Evolutionary conservation across 495 filamentous ascomycete species (phyloP).

Genomic region (Bacidia gigantensis): DNA sequence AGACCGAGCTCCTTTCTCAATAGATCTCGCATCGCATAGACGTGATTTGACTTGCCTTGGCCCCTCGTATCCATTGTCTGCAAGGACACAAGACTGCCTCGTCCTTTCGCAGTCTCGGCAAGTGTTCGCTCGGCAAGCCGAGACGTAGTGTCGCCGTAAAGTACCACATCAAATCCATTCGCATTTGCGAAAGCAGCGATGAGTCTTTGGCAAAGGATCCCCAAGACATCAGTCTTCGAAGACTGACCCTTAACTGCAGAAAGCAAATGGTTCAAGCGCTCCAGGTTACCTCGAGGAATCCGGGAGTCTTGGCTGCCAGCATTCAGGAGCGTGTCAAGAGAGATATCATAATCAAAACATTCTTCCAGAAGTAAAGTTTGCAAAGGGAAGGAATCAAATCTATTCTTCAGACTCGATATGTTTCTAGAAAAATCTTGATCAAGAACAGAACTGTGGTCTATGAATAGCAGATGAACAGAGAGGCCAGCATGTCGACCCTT

Average conservation of each 20-base stretch:
- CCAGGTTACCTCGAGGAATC: conserved; percentile 17
- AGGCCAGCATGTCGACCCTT: conserved; percentile 47
- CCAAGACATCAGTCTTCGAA: conserved; percentile 58
- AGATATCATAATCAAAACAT: conserved; percentile 33
- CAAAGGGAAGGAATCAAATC: conserved; percentile 49
- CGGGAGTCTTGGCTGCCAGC: not conserved
- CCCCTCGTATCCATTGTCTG: conserved; percentile 59
- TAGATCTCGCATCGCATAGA: conserved; percentile 69
- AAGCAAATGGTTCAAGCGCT: conserved; percentile 41
- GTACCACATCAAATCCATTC: conserved; percentile 47
- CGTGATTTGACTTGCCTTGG: conserved; percentile 43
- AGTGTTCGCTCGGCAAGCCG: conserved; percentile 76
- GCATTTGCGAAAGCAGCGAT: conserved; percentile 48
- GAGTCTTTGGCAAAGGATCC: conserved; percentile 53
- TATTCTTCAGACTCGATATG: conserved; percentile 27
- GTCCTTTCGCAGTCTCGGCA: conserved; percentile 76
- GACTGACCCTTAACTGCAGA: conserved; percentile 51
- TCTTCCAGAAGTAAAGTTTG: conserved; percentile 41
- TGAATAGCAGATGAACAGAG: conserved; percentile 49
- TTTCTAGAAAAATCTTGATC: conserved; percentile 20
- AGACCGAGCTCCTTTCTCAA: conserved; percentile 62
- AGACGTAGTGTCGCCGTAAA: conserved; percentile 81
- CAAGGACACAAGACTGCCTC: conserved; percentile 72
- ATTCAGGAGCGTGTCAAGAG: conserved; percentile 17
- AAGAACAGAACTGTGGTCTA: conserved; percentile 40